These are phyloP conservation scores for Davidsoniella virescens DNA, from an alignment of 2,329 filamentous ascomycete genomes.

Conservation along the genomic window DNA sequence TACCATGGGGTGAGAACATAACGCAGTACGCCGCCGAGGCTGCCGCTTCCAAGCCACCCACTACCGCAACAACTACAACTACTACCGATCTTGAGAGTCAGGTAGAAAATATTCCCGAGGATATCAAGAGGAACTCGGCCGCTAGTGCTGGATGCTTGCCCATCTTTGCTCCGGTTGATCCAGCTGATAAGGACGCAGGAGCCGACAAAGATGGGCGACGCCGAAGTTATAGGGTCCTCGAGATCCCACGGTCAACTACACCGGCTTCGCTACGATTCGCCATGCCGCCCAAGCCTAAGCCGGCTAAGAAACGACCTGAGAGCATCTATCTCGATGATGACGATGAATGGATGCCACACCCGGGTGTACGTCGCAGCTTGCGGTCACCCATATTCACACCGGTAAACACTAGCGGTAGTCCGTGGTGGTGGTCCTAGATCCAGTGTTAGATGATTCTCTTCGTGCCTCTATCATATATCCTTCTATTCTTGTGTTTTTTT, in stretches of 20 bases:
- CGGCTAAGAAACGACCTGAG: neutral
- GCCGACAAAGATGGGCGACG: conserved; percentile 6
- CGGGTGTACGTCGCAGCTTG: conserved; percentile 6
- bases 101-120: neutral
- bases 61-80: neutral
- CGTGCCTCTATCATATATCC: no score
- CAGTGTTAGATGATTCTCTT: no score
- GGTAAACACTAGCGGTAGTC: neutral
- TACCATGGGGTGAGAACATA: conserved; percentile 10
- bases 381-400: conserved; percentile 3
- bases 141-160: conserved; percentile 6
- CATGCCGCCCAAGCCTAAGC: conserved; percentile 6
- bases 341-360: conserved; percentile 9
- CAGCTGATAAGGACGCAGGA: conserved; percentile 1
- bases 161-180: conserved; percentile 10
- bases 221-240: conserved; percentile 11
- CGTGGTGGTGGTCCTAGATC: no score
- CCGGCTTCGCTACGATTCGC: conserved; percentile 11
- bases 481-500: no score
- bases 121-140: conserved; percentile 3
- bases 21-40: conserved; percentile 18
- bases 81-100: neutral
- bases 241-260: conserved; percentile 7
- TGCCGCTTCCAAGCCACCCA: conserved; percentile 4
- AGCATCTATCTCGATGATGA: conserved; percentile 1